Base-by-base conservation (phyloP, 1,139 yeast species). In the Saccharomyces uvarum region DNA sequence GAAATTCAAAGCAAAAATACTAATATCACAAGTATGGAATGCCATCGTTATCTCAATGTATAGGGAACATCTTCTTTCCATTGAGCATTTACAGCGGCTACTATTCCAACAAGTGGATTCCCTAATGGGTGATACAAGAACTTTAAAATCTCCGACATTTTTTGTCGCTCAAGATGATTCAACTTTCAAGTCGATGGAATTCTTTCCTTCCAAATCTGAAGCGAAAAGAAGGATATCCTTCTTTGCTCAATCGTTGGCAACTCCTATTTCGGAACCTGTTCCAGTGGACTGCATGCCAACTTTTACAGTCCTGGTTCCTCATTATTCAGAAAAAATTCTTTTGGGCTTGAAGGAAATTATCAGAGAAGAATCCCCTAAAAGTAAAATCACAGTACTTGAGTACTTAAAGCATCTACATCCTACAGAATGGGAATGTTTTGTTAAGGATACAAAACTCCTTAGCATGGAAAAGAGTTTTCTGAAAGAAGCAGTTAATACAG, bases 241-340 rank as follows among this genome's bases (percentile, higher is more conserved):
- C 64, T 89, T 89, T 76, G 96, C 97, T 0, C 96, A 88, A 65
- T 87, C 96, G 0, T 69, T 89, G 50, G 81, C 95, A 0, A 84
- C 90, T 0, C 85, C 93, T 0, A 77, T 89, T 49, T 85, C 88
- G 0, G 91, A 84, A 56, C 86, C 95, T 0, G 72, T 78, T 13
- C 83, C 91, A 0, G 81, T 85, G 1, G 82, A 82, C 54, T 76
- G 86, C n/a, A 82, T 88, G 83, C 96, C 97, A 0, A 69, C 85
- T 0, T 88, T 89, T 61, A 86, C 96, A 0, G 96, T 89, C 0
- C 70, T 89, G 50, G 75, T 88, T n/a, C 96, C 97, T 0, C 97
- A 89, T 67, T 89, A 84, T 64, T 77, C 84, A 0, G 97, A 89
- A 64, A 87, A 84, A 65, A 85, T 89, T 27, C 68, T 87, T 4